Conservation (phyloP, 148 eudicot genomes). For the Mesembryanthemum crystallinum region DNA sequence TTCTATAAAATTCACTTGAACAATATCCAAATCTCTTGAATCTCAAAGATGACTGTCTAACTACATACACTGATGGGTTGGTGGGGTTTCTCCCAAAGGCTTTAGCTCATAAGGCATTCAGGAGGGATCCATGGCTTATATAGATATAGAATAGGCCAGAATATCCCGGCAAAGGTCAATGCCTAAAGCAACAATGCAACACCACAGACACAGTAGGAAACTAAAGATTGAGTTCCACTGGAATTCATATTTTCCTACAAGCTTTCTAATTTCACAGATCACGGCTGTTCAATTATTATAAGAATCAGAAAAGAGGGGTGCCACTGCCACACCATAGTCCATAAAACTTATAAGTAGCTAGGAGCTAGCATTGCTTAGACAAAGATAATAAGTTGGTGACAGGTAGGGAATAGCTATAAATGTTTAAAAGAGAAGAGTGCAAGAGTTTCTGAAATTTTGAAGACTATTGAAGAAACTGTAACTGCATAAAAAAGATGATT, state of each 20-base stretch:
- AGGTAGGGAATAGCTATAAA: no score
- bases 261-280: no score
- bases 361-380: no score
- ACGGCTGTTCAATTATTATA: no score
- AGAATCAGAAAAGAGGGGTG: no score
- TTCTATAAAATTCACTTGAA: neutral
- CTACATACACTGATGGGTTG: neutral
- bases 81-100: neutral
- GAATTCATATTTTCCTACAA: neutral
- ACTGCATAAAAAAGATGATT: no score
- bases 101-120: neutral
- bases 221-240: neutral
- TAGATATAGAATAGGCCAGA: neutral
- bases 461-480: no score
- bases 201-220: neutral
- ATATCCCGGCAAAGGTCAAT: neutral
- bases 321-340: no score
- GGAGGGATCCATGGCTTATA: neutral
- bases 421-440: no score
- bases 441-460: no score
- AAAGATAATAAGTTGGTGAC: no score
- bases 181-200: neutral
- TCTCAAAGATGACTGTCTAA: neutral
- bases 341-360: no score
- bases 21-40: neutral